Percentiles rank a stretch among this genome's conserved stretches.
These are phyloP conservation scores for Dipteronia dyeriana DNA, from an alignment of 345 rosid genomes.

Conservation along the genomic window DNA sequence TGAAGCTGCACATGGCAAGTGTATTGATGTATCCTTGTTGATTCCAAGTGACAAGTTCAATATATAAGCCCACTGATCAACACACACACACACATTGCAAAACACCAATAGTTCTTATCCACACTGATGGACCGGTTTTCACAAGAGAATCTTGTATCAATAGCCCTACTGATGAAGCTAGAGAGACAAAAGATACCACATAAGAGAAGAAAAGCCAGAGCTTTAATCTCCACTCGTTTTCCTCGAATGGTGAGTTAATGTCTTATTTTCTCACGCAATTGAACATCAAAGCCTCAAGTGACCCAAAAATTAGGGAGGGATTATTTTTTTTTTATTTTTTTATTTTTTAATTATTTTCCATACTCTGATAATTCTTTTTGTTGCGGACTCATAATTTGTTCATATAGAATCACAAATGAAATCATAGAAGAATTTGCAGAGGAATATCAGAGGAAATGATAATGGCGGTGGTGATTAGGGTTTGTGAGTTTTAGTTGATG, in stretches of 20 bases:
- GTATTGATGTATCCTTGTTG: background rate
- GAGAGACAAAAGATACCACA: slow-evolving; percentile 89
- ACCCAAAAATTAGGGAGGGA: slow-evolving; percentile 91
- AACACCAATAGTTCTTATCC: slow-evolving; percentile 94
- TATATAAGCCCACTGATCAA: slow-evolving; percentile 85
- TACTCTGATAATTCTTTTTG: too few species aligned
- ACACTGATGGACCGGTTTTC: slow-evolving; percentile 71
- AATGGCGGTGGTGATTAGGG: too few species aligned
- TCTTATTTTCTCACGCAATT: slow-evolving; percentile 94
- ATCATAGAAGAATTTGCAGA: too few species aligned
- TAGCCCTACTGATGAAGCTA: slow-evolving; percentile 94
- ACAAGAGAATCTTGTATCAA: slow-evolving; percentile 88
- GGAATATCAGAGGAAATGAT: too few species aligned
- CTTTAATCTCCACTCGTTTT: slow-evolving; percentile 99
- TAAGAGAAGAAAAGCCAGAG: slow-evolving; percentile 97
- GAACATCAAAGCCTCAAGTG: slow-evolving; percentile 94
- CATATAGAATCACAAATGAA: too few species aligned
- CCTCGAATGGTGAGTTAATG: slow-evolving; percentile 96
- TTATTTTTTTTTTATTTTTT: too few species aligned
- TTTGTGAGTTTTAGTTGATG: too few species aligned
- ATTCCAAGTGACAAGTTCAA: slow-evolving; percentile 80
- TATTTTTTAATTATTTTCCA: too few species aligned
- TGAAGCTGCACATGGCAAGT: slow-evolving; percentile 6
- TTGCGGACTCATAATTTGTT: too few species aligned
- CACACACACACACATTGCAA: slow-evolving; percentile 92